Evolutionary conservation across 768 basidiomycete genomes (phyloP).

Genomic region (Brasilioporus rufonigricans): DNA sequence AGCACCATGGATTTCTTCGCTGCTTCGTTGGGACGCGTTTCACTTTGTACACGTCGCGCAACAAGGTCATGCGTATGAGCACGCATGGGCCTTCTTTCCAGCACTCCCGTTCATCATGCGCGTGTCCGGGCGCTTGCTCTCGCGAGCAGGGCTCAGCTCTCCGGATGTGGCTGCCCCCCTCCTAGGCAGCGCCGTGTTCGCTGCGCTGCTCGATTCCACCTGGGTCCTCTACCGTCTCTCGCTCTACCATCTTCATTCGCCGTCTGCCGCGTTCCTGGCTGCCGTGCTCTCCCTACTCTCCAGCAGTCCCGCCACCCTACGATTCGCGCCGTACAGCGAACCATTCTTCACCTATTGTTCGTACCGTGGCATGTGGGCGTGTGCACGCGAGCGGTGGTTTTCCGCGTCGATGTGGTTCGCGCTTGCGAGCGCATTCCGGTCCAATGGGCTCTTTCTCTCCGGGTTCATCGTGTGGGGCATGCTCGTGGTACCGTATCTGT

Average conservation of each 20-base stretch:
- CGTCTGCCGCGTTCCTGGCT: constrained; percentile 58
- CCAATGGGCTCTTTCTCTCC: constrained; percentile 74
- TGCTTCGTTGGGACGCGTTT: constrained; percentile 86
- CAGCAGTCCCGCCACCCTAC: constrained; percentile 73
- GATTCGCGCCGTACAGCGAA: constrained; percentile 76
- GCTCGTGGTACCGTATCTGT: constrained; percentile 52
- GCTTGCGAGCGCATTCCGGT: constrained; percentile 63
- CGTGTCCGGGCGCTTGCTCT: constrained; percentile 26
- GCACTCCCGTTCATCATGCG: constrained; percentile 59
- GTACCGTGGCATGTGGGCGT: constrained; percentile 47
- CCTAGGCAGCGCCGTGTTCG: constrained; percentile 36
- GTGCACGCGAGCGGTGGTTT: constrained; percentile 43
- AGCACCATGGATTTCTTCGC: constrained; percentile 24
- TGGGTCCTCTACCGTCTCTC: constrained; percentile 58
- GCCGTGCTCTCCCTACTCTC: constrained; percentile 72
- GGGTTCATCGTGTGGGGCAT: constrained; percentile 80
- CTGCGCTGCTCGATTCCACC: constrained; percentile 41
- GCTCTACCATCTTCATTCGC: constrained; percentile 50
- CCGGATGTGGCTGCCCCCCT: constrained; percentile 29
- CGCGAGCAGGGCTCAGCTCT: neutral
- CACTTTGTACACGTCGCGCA: constrained; percentile 74
- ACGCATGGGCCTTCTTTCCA: constrained; percentile 88
- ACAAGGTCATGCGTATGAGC: constrained; percentile 61
- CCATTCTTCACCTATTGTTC: constrained; percentile 83
- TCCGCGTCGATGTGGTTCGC: constrained; percentile 60